Percentiles rank a stretch among this genome's conserved stretches.
Conservation (phyloP, 2,329 filamentous ascomycete genomes). For the Exophiala sideris region DNA sequence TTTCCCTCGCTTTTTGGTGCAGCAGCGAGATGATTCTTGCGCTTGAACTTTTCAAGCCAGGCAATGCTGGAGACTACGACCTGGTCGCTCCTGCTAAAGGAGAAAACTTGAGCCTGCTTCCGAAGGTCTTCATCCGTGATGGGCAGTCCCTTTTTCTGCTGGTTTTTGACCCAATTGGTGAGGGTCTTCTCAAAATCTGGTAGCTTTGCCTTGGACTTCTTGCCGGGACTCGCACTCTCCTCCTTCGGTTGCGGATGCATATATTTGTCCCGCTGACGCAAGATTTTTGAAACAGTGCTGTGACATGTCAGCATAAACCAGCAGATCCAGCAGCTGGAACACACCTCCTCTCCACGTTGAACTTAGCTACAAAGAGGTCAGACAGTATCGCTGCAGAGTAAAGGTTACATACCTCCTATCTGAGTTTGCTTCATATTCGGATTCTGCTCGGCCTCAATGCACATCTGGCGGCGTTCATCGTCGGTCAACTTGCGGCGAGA, state of each 20-base stretch:
- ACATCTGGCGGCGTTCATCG: constrained; percentile 87
- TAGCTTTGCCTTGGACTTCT: constrained; percentile 77
- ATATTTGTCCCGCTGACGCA: constrained; percentile 93
- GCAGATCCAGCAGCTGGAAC: constrained; percentile 10
- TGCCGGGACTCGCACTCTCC: constrained; percentile 73
- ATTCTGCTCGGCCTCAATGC: constrained; percentile 85
- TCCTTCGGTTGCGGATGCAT: constrained; percentile 62
- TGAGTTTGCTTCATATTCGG: constrained; percentile 91
- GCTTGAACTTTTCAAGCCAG: constrained; percentile 95
- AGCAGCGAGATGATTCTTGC: constrained; percentile 66
- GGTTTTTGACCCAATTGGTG: constrained; percentile 79
- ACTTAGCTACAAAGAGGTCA: constrained; percentile 60
- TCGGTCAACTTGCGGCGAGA: constrained; percentile 87
- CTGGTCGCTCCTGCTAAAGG: constrained; percentile 28
- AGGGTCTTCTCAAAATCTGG: constrained; percentile 91
- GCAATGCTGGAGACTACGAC: constrained; percentile 55
- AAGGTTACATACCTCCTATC: constrained; percentile 68
- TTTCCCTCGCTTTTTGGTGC: constrained; percentile 53
- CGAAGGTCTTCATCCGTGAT: constrained; percentile 27
- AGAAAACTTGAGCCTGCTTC: constrained; percentile 27
- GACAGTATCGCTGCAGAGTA: constrained; percentile 23
- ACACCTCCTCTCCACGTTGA: constrained; percentile 97
- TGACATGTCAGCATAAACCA: constrained; percentile 17
- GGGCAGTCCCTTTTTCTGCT: constrained; percentile 65
- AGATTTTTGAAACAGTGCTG: constrained; percentile 97